phyloP scores from a whole-genome alignment of 345 rosid species.

The Salix brachista region DNA sequence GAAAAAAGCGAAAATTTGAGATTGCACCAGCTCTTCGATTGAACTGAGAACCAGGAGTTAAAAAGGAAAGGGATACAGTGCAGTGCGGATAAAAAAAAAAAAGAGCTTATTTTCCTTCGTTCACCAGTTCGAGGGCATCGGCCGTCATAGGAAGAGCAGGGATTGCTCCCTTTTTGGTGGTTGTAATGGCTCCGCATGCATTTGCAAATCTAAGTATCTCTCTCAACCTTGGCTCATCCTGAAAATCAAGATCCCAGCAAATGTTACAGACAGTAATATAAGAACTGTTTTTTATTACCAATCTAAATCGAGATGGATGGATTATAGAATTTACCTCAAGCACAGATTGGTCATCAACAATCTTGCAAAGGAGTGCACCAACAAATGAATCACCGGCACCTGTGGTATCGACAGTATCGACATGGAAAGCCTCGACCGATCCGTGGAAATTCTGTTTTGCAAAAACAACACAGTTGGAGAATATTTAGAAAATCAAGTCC shows the following conservation, averaged over 20 bases:
- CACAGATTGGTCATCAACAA: slow-evolving; percentile 64
- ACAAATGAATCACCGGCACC: slow-evolving; percentile 97
- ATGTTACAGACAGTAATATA: no score
- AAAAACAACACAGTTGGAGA: not conserved
- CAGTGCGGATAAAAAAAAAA: no score
- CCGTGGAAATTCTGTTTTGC: slow-evolving; percentile 63
- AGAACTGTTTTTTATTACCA: no score
- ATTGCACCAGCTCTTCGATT: not conserved
- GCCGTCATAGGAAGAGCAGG: slow-evolving; percentile 78
- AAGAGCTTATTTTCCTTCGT: not conserved
- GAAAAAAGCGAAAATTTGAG: not conserved
- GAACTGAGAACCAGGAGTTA: not conserved
- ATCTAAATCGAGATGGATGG: no score
- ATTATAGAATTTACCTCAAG: slow-evolving; percentile 46
- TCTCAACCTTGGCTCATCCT: slow-evolving; percentile 76
- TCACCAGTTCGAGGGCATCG: slow-evolving; percentile 42
- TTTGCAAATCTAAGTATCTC: slow-evolving; percentile 70
- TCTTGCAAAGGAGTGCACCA: slow-evolving; percentile 77
- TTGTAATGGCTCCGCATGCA: slow-evolving; percentile 97
- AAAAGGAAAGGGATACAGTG: no score
- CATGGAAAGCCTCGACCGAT: slow-evolving; percentile 71
- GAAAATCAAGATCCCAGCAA: not conserved
- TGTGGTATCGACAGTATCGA: slow-evolving; percentile 76
- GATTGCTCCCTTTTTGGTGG: slow-evolving; percentile 95
- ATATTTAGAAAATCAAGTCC: not conserved